These are phyloP conservation scores for Nematocida ironsii DNA, from an alignment of 371 early-diverging fungal species.

Conservation along the genomic window DNA sequence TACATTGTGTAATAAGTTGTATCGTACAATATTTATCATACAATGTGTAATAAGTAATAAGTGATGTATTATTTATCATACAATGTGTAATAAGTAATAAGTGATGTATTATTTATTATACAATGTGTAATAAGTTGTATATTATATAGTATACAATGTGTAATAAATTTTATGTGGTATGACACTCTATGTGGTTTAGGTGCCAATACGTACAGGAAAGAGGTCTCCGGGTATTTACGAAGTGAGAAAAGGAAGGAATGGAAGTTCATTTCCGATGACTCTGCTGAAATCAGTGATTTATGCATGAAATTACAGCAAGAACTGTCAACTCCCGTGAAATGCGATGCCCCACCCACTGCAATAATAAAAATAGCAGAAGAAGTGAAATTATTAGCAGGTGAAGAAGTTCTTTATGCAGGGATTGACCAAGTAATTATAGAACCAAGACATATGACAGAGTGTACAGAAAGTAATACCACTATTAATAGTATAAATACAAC, in stretches of 20 bases:
- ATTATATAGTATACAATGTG: too few relatives aligned
- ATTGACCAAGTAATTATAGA: not conserved
- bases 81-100: too few relatives aligned
- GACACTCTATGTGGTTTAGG: not conserved
- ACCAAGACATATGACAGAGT: not conserved
- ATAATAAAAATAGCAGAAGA: not conserved
- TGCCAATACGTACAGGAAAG: not conserved
- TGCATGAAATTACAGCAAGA: conserved; percentile 22
- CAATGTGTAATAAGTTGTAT: too few relatives aligned
- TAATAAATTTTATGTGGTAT: too few relatives aligned
- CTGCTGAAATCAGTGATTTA: conserved; percentile 25
- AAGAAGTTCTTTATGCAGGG: too few relatives aligned
- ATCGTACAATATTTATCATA: too few relatives aligned
- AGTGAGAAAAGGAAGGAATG: conserved; percentile 33
- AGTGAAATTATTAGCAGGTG: not conserved
- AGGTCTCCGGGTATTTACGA: conserved; percentile 9
- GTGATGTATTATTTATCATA: too few relatives aligned
- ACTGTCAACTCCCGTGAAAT: not conserved
- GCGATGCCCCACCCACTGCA: too few relatives aligned
- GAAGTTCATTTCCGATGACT: conserved; percentile 19
- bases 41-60: too few relatives aligned
- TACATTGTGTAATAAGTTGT: too few relatives aligned
- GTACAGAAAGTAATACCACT: not conserved
- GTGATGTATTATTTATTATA: too few relatives aligned
- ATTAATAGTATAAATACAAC: too few relatives aligned